A percentile compares a stretch with the other conserved stretches of the same genome.
Evolutionary conservation across 2,329 filamentous ascomycete genomes (phyloP).

Genomic region (Pseudopithomyces chartarum): DNA sequence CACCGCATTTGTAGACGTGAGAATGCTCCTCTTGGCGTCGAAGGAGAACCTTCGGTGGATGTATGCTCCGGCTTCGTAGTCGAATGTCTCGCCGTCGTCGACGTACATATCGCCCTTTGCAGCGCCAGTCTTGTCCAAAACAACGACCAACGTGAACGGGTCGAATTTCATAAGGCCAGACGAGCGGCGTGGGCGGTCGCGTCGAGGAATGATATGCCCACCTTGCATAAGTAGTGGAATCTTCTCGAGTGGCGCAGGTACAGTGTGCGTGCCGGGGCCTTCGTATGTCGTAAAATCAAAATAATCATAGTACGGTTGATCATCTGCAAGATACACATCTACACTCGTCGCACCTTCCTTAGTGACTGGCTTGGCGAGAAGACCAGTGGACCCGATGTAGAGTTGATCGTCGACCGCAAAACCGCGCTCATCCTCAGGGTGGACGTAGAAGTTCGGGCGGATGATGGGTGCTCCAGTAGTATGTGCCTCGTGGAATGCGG

Average conservation of each 20-base stretch:
- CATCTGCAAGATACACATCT: conserved; percentile 86
- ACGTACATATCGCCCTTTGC: conserved; percentile 85
- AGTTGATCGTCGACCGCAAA: conserved; percentile 92
- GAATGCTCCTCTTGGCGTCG: conserved; percentile 55
- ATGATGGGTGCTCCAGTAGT: conserved; percentile 84
- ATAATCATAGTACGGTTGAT: conserved; percentile 93
- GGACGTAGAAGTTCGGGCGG: conserved; percentile 89
- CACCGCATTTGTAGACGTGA: conserved; percentile 66
- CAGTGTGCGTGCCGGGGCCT: conserved; percentile 71
- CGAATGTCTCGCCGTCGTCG: conserved; percentile 93
- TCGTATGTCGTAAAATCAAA: conserved; percentile 82
- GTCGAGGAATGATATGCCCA: conserved; percentile 88
- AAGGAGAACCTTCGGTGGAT: conserved; percentile 84
- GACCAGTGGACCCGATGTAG: conserved; percentile 84
- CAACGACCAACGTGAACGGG: conserved; percentile 88
- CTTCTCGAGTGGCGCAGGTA: conserved; percentile 80
- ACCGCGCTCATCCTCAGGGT: conserved; percentile 83
- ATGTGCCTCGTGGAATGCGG: conserved; percentile 89
- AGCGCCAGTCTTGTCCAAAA: conserved; percentile 68
- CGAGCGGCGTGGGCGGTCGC: conserved; percentile 84
- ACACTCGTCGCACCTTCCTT: conserved; percentile 73
- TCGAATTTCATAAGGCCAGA: conserved; percentile 90
- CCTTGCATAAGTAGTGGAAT: conserved; percentile 91
- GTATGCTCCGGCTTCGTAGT: conserved; percentile 82
- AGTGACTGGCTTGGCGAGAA: conserved; percentile 91